These are phyloP conservation scores for Populus alba DNA, from an alignment of 345 rosid species.

Conservation along the genomic window DNA sequence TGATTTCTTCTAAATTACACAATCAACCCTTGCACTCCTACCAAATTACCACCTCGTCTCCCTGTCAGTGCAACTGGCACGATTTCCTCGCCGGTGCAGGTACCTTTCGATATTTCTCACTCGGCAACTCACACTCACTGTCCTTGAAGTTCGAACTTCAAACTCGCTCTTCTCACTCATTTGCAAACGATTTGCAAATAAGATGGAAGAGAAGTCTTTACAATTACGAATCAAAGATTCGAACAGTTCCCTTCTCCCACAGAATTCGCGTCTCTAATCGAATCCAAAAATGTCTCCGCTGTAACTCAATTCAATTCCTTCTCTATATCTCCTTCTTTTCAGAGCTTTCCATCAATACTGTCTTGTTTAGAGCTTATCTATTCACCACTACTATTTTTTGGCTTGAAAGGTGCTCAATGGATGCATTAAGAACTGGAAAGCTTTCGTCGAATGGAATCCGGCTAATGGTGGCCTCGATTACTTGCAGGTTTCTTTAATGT, in stretches of 20 bases:
- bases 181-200: not conserved
- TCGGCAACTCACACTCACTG: not conserved
- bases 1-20: not conserved
- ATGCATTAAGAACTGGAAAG: constrained; percentile 60
- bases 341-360: not conserved
- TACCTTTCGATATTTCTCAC: not conserved
- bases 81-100: not conserved
- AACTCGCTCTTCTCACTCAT: not conserved
- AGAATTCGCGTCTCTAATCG: constrained; percentile 56
- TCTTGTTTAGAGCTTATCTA: not conserved
- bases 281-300: constrained; percentile 66
- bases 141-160: not conserved
- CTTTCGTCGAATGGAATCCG: constrained; percentile 67
- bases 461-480: constrained; percentile 67
- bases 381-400: not conserved
- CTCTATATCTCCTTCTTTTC: not conserved
- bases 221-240: constrained; percentile 35
- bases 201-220: constrained; percentile 22
- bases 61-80: not conserved
- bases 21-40: not conserved
- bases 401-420: constrained; percentile 53
- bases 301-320: constrained; percentile 27
- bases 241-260: constrained; percentile 47
- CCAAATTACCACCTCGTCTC: not conserved
- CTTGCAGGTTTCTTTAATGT: constrained; percentile 47